phyloP scores from a whole-genome alignment of 140 eudicot species.

The Anethum foeniculum region DNA sequence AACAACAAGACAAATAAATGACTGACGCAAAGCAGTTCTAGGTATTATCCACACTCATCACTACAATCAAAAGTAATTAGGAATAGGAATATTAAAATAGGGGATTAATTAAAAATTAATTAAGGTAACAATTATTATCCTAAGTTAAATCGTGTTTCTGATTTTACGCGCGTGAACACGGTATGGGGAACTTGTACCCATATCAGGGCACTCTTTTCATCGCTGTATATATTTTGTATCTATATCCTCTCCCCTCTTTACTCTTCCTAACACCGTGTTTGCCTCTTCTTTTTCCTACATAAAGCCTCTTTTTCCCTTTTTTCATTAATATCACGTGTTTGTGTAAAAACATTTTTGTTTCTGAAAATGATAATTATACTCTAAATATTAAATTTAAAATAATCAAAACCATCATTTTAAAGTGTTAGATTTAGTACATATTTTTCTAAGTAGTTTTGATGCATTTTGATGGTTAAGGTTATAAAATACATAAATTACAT shows the following conservation, averaged over 20 bases:
- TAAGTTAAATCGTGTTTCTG: background rate
- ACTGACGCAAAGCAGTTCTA: background rate
- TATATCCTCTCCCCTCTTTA: background rate
- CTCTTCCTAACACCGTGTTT: background rate
- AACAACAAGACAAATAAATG: background rate
- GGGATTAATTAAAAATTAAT: background rate
- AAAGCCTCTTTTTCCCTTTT: too few relatives aligned
- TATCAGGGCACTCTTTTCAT: conserved; percentile 27
- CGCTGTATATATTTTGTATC: background rate
- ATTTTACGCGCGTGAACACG: conserved; percentile 23
- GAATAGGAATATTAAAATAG: background rate
- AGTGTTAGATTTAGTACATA: too few relatives aligned
- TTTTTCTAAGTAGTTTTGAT: too few relatives aligned
- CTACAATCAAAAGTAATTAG: background rate
- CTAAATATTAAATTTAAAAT: too few relatives aligned
- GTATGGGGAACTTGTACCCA: conserved; percentile 31
- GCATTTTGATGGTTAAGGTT: too few relatives aligned
- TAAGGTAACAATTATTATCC: background rate
- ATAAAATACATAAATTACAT: too few relatives aligned
- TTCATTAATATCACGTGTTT: too few relatives aligned
- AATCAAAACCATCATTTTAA: too few relatives aligned
- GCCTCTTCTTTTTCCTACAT: background rate
- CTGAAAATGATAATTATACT: too few relatives aligned
- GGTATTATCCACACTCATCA: conserved; percentile 7
- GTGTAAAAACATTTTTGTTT: too few relatives aligned